Base-by-base conservation (phyloP, 441 rosid species). In the Euphorbia schlechtendalii region DNA sequence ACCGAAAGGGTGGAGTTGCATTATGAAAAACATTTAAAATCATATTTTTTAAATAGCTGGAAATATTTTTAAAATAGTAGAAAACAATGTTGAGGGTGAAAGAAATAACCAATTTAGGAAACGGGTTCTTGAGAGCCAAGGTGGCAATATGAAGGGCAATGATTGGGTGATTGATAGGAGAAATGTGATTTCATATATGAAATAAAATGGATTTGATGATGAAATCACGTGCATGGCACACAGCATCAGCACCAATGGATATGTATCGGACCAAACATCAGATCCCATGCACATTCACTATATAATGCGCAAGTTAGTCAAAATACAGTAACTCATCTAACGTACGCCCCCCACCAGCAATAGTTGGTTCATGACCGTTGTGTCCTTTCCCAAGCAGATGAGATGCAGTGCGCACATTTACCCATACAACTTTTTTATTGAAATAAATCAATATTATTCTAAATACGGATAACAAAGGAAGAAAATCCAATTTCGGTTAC, bases 171-270 rank as follows among this genome's bases (percentile, higher is more conserved):
- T 40, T 28, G 38, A 30, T 28, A n/a, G 21, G 58, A 61, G 49
- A 52, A 8, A 17, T 40, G 10, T 58, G 61, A 28, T 59, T 21
- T 43, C 22, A 32, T 5, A 40, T 40, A 20, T 12, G 3, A n/a
- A n/a, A n/a, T n/a, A 8, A 3, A 1, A 8, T 24, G 34, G n/a
- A 53, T 45, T 32, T 3, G 43, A 51, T 41, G 45, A 21, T 59
- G 46, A 2, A 49, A 58, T 74, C 71, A 66, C 80, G 80, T 73
- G 80, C 70, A 18, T 38, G 22, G 68, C 60, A 61, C 36, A 27
- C 40, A 45, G 67, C 73, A 65, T 18, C 54, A 43, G 59, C 75
- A 65, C 68, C 71, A 67, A 12, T 45, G 60, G 41, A 73, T 30
- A 40, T 57, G 73, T n/a, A 58, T 69, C 46, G 74, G 76, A 79